Evolutionary conservation across 176 grass and related monocot species (phyloP).

Genomic region (Typha latifolia): DNA sequence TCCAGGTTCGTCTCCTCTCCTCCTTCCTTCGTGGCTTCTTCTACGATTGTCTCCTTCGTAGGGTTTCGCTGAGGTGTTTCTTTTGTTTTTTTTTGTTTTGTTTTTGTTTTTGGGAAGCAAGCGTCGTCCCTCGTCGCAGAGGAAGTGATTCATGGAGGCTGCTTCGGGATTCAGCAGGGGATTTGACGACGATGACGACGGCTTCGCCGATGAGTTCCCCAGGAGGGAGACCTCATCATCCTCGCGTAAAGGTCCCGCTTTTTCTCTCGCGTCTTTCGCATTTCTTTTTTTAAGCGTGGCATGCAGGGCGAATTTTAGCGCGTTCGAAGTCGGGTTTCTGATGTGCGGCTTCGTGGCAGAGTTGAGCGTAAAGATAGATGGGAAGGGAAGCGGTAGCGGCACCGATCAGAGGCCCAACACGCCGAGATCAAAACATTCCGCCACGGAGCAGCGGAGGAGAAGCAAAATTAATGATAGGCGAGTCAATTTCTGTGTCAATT

Average conservation of each 20-base stretch:
- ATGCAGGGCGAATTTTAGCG: not conserved
- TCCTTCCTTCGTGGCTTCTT: not conserved
- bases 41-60: not conserved
- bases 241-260: conserved; percentile 62
- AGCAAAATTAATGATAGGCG: conserved; percentile 99
- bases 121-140: conserved; percentile 20
- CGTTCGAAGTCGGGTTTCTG: conserved; percentile 17
- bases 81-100: not conserved
- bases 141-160: conserved; percentile 62
- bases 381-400: conserved; percentile 72
- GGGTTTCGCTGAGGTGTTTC: not conserved
- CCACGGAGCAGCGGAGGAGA: conserved; percentile 86
- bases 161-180: conserved; percentile 80
- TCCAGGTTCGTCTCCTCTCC: conserved; percentile 4
- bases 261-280: not conserved
- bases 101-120: not conserved
- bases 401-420: conserved; percentile 68
- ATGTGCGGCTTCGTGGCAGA: conserved; percentile 15
- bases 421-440: conserved; percentile 89
- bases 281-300: not conserved
- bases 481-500: not conserved
- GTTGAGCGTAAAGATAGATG: conserved; percentile 41
- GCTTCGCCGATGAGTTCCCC: conserved; percentile 36
- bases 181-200: conserved; percentile 64
- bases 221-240: conserved; percentile 63